Conservation (phyloP, 2,329 filamentous ascomycete species). For the Fusarium piperis region DNA sequence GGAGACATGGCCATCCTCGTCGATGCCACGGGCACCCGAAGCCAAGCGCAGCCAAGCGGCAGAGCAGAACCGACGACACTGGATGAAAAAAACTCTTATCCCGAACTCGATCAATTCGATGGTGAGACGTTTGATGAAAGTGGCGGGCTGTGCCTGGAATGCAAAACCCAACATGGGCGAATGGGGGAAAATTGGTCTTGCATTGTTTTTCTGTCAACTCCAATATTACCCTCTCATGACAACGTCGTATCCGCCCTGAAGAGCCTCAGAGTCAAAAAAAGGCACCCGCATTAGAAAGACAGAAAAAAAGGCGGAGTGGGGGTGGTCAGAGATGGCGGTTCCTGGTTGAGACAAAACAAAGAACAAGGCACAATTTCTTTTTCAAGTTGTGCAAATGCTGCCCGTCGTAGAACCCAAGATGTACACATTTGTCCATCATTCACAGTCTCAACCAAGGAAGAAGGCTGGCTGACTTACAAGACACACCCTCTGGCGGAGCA, state of each 20-base stretch:
- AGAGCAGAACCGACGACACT: not conserved
- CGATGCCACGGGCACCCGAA: slow-evolving; percentile 26
- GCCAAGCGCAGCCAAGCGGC: slow-evolving; percentile 23
- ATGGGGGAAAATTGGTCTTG: not conserved
- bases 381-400: slow-evolving; percentile 25
- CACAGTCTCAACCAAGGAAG: not conserved
- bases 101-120: not conserved
- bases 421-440: not conserved
- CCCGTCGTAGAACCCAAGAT: slow-evolving; percentile 26
- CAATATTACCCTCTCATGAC: slow-evolving; percentile 20
- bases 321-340: not conserved
- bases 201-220: slow-evolving; percentile 15
- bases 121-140: slow-evolving; percentile 24
- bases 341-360: slow-evolving; percentile 1
- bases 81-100: slow-evolving; percentile 2
- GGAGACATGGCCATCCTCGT: slow-evolving; percentile 21
- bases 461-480: too few relatives aligned
- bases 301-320: not conserved
- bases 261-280: slow-evolving; percentile 18
- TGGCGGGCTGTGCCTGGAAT: slow-evolving; percentile 29
- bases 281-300: not conserved
- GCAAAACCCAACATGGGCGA: not conserved
- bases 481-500: slow-evolving; percentile 13
- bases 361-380: slow-evolving; percentile 6
- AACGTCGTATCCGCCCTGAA: slow-evolving; percentile 15